phyloP scores from a whole-genome alignment of 805 yeast species.

The Ogataea henricii region DNA sequence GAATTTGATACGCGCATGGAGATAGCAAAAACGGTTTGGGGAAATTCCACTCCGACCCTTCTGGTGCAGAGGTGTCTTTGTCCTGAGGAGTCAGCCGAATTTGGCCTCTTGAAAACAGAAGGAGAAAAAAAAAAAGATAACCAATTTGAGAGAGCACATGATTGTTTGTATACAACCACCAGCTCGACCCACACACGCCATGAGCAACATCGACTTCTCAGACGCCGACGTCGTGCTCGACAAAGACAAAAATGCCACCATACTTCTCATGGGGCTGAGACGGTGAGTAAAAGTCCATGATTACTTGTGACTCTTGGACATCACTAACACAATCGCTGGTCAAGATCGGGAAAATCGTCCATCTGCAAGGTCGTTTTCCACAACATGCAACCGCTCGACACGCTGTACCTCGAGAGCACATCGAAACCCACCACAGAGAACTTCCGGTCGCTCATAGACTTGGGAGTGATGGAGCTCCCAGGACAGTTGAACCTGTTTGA shows the following conservation, averaged over 20 bases:
- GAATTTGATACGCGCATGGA: too few species aligned
- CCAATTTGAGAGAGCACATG: neutral
- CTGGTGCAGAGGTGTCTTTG: neutral
- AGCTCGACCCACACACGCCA: neutral
- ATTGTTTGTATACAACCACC: neutral
- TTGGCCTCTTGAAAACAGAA: neutral
- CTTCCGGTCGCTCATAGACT: slow-evolving; percentile 79
- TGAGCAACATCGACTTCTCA: slow-evolving; percentile 18
- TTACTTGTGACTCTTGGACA: neutral
- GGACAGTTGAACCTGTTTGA: slow-evolving; percentile 91
- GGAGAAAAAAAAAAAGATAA: neutral
- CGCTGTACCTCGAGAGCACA: slow-evolving; percentile 86
- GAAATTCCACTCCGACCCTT: too few species aligned
- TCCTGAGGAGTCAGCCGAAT: neutral
- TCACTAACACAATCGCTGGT: neutral
- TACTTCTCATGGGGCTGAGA: slow-evolving; percentile 85
- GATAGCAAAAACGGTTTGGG: neutral
- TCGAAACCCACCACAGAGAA: slow-evolving; percentile 85
- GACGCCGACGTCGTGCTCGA: slow-evolving; percentile 32
- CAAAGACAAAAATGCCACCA: slow-evolving; percentile 70
- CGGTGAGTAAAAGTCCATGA: slow-evolving; percentile 39
- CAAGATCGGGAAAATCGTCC: slow-evolving; percentile 87
- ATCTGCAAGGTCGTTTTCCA: slow-evolving; percentile 95
- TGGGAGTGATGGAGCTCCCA: slow-evolving; percentile 91
- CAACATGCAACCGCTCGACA: slow-evolving; percentile 93